phyloP scores from a whole-genome alignment of 2,329 filamentous ascomycete species.

The Colletotrichum cordylinicola region DNA sequence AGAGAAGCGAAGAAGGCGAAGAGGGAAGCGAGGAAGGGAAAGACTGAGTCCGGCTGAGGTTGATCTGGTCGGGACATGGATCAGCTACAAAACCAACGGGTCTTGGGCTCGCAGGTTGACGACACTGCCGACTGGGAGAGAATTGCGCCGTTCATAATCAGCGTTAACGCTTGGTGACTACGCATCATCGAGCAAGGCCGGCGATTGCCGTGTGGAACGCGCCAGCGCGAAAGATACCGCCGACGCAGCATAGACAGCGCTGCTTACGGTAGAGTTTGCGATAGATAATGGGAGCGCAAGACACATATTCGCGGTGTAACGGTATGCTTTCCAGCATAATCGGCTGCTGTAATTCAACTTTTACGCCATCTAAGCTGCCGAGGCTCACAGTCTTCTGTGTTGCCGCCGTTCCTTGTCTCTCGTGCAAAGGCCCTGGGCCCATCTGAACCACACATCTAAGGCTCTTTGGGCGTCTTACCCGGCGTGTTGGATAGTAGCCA shows the following conservation, averaged over 20 bases:
- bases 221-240: not conserved
- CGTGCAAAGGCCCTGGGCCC: not conserved
- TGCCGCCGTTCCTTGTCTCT: not conserved
- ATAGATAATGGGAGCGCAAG: not conserved
- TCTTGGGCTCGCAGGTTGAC: not conserved
- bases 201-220: not conserved
- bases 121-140: not conserved
- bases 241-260: not conserved
- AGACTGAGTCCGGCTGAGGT: conserved; percentile 2
- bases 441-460: conserved; percentile 28
- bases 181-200: not conserved
- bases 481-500: conserved; percentile 83
- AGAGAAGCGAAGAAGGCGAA: conserved; percentile 36
- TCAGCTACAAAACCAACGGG: not conserved
- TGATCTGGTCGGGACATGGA: not conserved
- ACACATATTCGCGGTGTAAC: not conserved
- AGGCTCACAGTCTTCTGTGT: not conserved
- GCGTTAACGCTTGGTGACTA: not conserved
- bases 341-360: not conserved
- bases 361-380: not conserved
- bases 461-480: conserved; percentile 71
- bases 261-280: not conserved
- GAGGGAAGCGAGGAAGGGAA: conserved; percentile 21
- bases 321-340: not conserved
- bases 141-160: not conserved